phyloP scores from a whole-genome alignment of 441 rosid genomes.

The Populus tomentosa region DNA sequence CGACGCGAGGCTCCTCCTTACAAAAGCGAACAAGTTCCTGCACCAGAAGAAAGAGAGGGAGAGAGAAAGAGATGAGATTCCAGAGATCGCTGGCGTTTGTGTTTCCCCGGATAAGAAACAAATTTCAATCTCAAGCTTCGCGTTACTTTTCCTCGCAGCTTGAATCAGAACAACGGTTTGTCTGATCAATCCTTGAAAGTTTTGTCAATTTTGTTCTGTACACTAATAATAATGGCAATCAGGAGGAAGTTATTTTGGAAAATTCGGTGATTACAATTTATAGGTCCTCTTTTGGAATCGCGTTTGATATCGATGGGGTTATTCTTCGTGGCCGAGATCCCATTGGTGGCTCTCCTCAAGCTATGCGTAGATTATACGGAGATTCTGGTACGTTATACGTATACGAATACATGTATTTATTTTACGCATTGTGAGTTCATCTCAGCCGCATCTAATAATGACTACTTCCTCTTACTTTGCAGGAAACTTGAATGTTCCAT shows the following conservation, averaged over 20 bases:
- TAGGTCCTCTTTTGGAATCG: slow-evolving; percentile 46
- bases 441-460: background rate
- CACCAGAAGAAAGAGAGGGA: no score
- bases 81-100: slow-evolving; percentile 4
- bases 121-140: slow-evolving; percentile 21
- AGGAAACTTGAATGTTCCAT: slow-evolving; percentile 50
- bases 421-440: background rate
- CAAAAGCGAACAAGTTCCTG: no score
- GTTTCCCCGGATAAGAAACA: slow-evolving; percentile 18
- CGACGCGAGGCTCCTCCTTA: no score
- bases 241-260: slow-evolving; percentile 1
- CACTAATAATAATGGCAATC: background rate
- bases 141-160: slow-evolving; percentile 18
- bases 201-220: slow-evolving; percentile 25
- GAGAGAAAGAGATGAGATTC: slow-evolving; percentile 17
- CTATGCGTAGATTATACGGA: slow-evolving; percentile 35
- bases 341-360: slow-evolving; percentile 43
- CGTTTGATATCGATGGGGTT: slow-evolving; percentile 57
- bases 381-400: slow-evolving; percentile 24
- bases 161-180: slow-evolving; percentile 7
- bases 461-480: slow-evolving; percentile 5
- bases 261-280: background rate
- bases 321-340: slow-evolving; percentile 42
- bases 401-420: background rate
- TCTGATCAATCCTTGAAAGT: slow-evolving; percentile 28